Percentiles rank a stretch among this genome's conserved stretches.
Conservation (phyloP, 768 basidiomycete genomes). For the Tylopilus sp. region DNA sequence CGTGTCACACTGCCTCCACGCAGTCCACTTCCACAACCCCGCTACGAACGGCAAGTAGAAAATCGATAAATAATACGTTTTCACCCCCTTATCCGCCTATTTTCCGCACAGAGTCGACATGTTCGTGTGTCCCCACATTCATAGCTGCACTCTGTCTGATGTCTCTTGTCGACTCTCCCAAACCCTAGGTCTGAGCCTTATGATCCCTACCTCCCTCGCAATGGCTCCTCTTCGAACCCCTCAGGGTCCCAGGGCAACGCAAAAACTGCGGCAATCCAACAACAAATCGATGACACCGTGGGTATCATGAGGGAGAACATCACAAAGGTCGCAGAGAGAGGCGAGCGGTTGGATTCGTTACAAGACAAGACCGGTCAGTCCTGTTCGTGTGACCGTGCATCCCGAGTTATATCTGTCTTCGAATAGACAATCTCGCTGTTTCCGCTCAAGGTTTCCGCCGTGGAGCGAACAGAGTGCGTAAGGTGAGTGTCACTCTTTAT, state of each 20-base stretch:
- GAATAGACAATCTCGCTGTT: slow-evolving; percentile 88
- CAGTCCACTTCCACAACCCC: slow-evolving; percentile 23
- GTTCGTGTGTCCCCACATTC: slow-evolving; percentile 21
- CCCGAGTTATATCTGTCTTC: not conserved
- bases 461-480: slow-evolving; percentile 95
- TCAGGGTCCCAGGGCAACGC: slow-evolving; percentile 52
- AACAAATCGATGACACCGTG: slow-evolving; percentile 97
- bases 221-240: slow-evolving; percentile 58
- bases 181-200: slow-evolving; percentile 89
- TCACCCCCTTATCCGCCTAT: not conserved
- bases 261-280: slow-evolving; percentile 93
- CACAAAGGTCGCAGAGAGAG: slow-evolving; percentile 90
- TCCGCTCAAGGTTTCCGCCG: slow-evolving; percentile 99
- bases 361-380: slow-evolving; percentile 96
- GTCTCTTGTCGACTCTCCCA: slow-evolving; percentile 4
- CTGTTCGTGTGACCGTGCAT: not conserved
- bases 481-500: slow-evolving; percentile 47
- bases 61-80: not conserved
- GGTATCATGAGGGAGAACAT: slow-evolving; percentile 99
- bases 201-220: slow-evolving; percentile 95
- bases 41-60: slow-evolving; percentile 20
- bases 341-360: slow-evolving; percentile 88
- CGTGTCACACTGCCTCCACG: slow-evolving; percentile 13
- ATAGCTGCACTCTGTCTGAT: not conserved
- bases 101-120: slow-evolving; percentile 16